Conservation (phyloP, 139 green algal genomes). For the Coccomyxa sp. region DNA sequence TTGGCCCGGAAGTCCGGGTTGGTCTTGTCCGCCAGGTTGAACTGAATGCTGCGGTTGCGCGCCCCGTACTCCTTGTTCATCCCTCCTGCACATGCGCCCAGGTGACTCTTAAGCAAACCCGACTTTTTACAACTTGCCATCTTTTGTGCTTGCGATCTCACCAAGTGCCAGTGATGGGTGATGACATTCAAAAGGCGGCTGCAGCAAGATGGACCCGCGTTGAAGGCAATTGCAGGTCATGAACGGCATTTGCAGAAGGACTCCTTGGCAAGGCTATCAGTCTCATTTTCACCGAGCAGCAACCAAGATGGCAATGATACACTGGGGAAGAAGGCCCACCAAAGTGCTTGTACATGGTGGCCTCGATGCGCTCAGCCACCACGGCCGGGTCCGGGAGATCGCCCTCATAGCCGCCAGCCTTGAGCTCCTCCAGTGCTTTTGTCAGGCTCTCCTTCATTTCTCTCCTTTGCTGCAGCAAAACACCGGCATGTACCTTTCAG, state of each 20-base stretch:
- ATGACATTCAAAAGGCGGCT: no score
- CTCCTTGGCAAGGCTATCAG: no score
- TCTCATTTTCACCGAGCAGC: neutral
- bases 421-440: neutral
- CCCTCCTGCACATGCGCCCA: constrained; percentile 18
- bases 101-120: neutral
- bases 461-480: neutral
- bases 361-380: constrained; percentile 18
- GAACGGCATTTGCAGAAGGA: no score
- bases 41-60: constrained; percentile 72
- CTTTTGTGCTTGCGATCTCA: no score
- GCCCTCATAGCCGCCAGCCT: neutral
- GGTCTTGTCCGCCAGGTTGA: constrained; percentile 80
- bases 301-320: neutral
- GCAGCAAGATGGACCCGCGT: no score
- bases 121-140: no score
- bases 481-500: no score
- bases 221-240: no score
- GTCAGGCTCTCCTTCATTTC: neutral
- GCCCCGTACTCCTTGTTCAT: constrained; percentile 77
- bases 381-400: neutral
- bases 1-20: constrained; percentile 64
- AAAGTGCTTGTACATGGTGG: constrained; percentile 3
- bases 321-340: constrained; percentile 3
- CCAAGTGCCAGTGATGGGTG: no score